Conservation (phyloP, 331 rosid species). For the Prunus yedoensis region DNA sequence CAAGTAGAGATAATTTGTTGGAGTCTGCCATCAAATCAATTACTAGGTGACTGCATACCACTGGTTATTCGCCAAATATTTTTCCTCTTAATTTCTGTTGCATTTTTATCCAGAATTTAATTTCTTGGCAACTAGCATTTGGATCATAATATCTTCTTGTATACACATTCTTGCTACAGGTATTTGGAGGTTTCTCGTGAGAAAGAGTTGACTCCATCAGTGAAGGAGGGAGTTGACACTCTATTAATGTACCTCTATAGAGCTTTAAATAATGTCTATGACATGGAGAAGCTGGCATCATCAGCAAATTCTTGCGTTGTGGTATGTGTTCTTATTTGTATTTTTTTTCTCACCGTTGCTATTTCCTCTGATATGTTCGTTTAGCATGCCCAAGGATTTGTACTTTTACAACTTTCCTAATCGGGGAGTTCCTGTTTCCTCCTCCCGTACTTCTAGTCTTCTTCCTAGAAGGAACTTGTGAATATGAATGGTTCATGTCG, state of each 20-base stretch:
- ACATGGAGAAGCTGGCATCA: slow-evolving; percentile 92
- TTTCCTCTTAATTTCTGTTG: not conserved
- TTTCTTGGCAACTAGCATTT: slow-evolving; percentile 5
- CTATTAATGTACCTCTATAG: slow-evolving; percentile 87
- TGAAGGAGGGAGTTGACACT: slow-evolving; percentile 88
- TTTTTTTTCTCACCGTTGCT: slow-evolving; percentile 3
- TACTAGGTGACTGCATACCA: slow-evolving; percentile 56
- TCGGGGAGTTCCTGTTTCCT: not conserved
- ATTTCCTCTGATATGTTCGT: slow-evolving; percentile 8
- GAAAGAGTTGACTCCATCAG: slow-evolving; percentile 50
- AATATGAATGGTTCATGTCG: slow-evolving; percentile 4
- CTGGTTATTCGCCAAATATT: slow-evolving; percentile 8
- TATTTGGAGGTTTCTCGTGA: slow-evolving; percentile 79
- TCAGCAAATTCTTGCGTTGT: slow-evolving; percentile 80
- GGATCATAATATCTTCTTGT: not conserved
- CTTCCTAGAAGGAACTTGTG: slow-evolving; percentile 8
- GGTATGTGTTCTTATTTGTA: slow-evolving; percentile 52
- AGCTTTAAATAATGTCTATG: slow-evolving; percentile 67
- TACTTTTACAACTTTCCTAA: slow-evolving; percentile 13
- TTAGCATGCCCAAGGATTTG: slow-evolving; percentile 3
- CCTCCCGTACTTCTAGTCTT: not conserved
- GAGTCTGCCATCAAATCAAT: slow-evolving; percentile 87
- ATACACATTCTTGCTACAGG: slow-evolving; percentile 38
- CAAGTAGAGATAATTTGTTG: slow-evolving; percentile 79
- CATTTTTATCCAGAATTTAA: slow-evolving; percentile 12